phyloP scores from a whole-genome alignment of 192 early-diverging fungal species.

The Thoreauomyces humboldtii region DNA sequence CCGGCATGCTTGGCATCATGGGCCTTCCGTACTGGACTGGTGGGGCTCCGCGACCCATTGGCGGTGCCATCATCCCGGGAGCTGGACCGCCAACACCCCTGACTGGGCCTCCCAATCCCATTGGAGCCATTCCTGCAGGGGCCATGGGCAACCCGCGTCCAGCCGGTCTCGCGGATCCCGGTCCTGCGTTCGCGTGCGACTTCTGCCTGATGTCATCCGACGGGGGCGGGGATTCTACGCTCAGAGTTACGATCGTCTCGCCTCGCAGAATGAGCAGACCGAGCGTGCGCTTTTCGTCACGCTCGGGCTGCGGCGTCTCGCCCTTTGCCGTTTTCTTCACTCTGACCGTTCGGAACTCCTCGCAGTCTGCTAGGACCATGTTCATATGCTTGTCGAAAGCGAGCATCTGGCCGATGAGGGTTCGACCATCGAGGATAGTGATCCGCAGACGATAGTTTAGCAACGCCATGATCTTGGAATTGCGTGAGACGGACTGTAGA shows the following conservation, averaged over 20 bases:
- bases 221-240: slow-evolving; percentile 89
- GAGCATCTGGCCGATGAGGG: slow-evolving; percentile 95
- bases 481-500: slow-evolving; percentile 30
- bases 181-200: slow-evolving; percentile 44
- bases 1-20: slow-evolving; percentile 18
- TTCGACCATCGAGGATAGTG: slow-evolving; percentile 86
- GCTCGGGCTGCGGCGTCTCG: slow-evolving; percentile 44
- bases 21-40: slow-evolving; percentile 70
- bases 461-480: slow-evolving; percentile 85
- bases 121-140: slow-evolving; percentile 29
- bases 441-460: slow-evolving; percentile 94
- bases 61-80: slow-evolving; percentile 84
- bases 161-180: slow-evolving; percentile 77
- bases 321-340: slow-evolving; percentile 67
- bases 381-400: slow-evolving; percentile 99
- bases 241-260: slow-evolving; percentile 87
- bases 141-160: slow-evolving; percentile 73
- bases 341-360: slow-evolving; percentile 92
- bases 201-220: slow-evolving; percentile 34
- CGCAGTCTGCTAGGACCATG: slow-evolving; percentile 93
- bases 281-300: slow-evolving; percentile 87
- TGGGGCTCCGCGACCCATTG: slow-evolving; percentile 59
- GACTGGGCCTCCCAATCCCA: slow-evolving; percentile 21
- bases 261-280: slow-evolving; percentile 93
- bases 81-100: slow-evolving; percentile 94